Percentiles rank a stretch among this genome's conserved stretches.
These are phyloP conservation scores for Diplocarpon mali DNA, from an alignment of 2,329 filamentous ascomycete species.

Conservation along the genomic window DNA sequence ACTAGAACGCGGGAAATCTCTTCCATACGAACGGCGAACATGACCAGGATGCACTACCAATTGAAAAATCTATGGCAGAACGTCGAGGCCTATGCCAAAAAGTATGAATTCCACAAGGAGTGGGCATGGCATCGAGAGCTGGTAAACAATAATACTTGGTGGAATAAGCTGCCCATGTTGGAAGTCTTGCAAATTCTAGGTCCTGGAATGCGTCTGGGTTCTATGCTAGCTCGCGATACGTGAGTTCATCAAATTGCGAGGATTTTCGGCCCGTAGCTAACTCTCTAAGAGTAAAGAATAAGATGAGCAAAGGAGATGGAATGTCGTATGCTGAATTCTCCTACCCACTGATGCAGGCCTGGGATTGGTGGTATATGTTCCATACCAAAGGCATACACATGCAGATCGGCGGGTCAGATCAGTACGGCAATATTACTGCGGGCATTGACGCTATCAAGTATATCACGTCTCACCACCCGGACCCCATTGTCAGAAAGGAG, in stretches of 20 bases:
- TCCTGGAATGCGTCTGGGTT: slow-evolving; percentile 61
- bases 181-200: slow-evolving; percentile 70
- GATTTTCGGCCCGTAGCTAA: slow-evolving; percentile 4
- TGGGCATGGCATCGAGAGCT: slow-evolving; percentile 58
- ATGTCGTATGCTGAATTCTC: slow-evolving; percentile 92
- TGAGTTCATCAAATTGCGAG: slow-evolving; percentile 35
- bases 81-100: slow-evolving; percentile 53
- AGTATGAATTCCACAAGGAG: slow-evolving; percentile 54
- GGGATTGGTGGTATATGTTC: slow-evolving; percentile 93
- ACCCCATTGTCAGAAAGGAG: slow-evolving; percentile 34
- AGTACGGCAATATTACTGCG: slow-evolving; percentile 90
- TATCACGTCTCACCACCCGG: slow-evolving; percentile 48
- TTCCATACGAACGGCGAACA: slow-evolving; percentile 48
- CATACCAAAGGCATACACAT: slow-evolving; percentile 57
- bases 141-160: slow-evolving; percentile 77
- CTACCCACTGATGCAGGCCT: slow-evolving; percentile 88
- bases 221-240: slow-evolving; percentile 84
- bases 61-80: slow-evolving; percentile 63
- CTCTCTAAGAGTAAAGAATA: slow-evolving; percentile 54
- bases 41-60: slow-evolving; percentile 58
- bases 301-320: slow-evolving; percentile 75
- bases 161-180: slow-evolving; percentile 57
- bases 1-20: slow-evolving; percentile 44
- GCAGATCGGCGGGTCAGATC: slow-evolving; percentile 90
- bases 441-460: slow-evolving; percentile 78